Base-by-base conservation (phyloP, 1,284 basidiomycete species). In the Leccinum olivaceoglutinosum region DNA sequence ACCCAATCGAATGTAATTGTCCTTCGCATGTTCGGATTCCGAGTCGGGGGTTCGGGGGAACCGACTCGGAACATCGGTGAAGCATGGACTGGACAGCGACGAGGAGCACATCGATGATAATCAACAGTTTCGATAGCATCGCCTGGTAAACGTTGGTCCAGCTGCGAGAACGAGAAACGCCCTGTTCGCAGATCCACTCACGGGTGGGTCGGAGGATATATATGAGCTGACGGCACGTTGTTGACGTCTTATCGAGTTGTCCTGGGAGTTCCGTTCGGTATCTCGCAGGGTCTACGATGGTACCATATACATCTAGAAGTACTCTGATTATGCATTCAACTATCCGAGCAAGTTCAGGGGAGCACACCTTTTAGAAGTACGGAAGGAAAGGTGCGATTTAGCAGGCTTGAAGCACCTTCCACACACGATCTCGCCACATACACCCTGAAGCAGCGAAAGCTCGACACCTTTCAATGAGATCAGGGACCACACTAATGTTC, bases 21-120 rank as follows among this genome's bases (percentile, higher is more conserved):
- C 80, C 55, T 60, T 60, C 34, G 60, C 53, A 54, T 67, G 66
- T 46, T 68, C 64, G 5, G 55, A 57, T 60, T 64, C 60, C 21
- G 21, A 21, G 21, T 21, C 21, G 12, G 60, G 12, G 5, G 49
- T 46, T 9, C 61, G 1, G 64, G 44, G 56, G 56, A 21, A 70
- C 69, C 1, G 57, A 16, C 21, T 76, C 71, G 11, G 77, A 68
- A 66, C 77, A 80, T 61, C 71, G 75, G 10, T 77, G 71, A 49
- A 86, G 75, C 68, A 92, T 72, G 18, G 80, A 77, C 70, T 93
- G 91, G 25, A 88, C 80, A 32, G 81, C 80, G 53, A 90, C 75
- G 39, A 93, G 81, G 55, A 92, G 76, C 2, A 79, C 73, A 68
- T 89, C 85, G 69, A 94, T 83, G 64, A 91, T 70, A 11, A 58